Percentiles rank a stretch among this genome's conserved stretches.
Evolutionary conservation across 1,284 basidiomycete genomes (phyloP).

Genomic region (Athelia psychrophila): DNA sequence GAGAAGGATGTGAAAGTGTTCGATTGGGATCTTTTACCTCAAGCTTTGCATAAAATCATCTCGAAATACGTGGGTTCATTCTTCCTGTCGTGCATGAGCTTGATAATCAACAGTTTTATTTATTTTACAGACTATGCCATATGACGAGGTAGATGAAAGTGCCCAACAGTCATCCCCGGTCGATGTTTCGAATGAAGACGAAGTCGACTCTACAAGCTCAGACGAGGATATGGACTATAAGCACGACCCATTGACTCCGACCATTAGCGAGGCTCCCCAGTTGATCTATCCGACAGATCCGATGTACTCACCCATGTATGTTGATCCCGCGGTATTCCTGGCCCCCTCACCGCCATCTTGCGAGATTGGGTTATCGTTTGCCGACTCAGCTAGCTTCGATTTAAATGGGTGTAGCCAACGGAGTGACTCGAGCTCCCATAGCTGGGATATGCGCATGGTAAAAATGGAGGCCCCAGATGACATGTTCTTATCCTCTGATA

Average conservation of each 20-base stretch:
- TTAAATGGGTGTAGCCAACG: background rate
- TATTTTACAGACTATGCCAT: no score
- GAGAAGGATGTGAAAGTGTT: constrained; percentile 99
- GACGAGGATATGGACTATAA: background rate
- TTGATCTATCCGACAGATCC: no score
- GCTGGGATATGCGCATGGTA: background rate
- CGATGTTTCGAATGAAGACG: constrained; percentile 31
- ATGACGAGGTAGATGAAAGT: no score
- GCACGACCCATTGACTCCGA: no score
- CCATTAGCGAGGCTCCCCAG: no score
- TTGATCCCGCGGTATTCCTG: no score
- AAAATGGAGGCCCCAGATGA: background rate
- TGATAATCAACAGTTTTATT: no score
- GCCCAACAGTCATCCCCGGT: background rate
- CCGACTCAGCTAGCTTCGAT: background rate
- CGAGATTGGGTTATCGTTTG: no score
- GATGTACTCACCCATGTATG: no score
- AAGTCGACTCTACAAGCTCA: constrained; percentile 34
- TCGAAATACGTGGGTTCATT: constrained; percentile 85
- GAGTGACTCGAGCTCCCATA: no score
- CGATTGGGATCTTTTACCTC: constrained; percentile 81
- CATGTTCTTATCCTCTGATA: background rate
- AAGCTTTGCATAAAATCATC: constrained; percentile 89
- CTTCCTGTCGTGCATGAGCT: background rate
- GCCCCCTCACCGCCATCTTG: no score